Base-by-base conservation (phyloP, 108 stramenopile genomes). In the Stephanodiscus minutulus region DNA sequence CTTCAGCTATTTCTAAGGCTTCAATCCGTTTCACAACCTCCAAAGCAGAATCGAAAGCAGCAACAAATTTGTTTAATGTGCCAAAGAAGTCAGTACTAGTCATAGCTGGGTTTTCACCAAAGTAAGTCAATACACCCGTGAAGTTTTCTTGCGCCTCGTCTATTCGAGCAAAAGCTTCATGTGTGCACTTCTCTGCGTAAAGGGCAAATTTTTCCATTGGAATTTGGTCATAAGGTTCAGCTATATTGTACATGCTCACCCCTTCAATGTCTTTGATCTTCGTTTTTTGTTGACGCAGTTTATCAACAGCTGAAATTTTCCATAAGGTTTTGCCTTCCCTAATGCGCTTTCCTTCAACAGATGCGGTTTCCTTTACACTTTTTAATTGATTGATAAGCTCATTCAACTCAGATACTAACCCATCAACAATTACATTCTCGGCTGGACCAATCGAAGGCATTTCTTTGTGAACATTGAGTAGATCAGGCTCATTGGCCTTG, bases 41-140 rank as follows among this genome's bases (percentile, higher is more conserved):
- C 13, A 73, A 63, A 7, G 91, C 91, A 10, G 79, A 75, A 61
- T 91, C 83, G 54, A 90, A 91, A 18, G 81, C 84, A 12, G 47
- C 61, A 31, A 91, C 79, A 59, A 97, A 97, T 49, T 86, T 81
- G 21, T 79, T 77, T 29, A 96, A 33, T 6, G 88, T 93, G n/a
- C 88, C 86, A 74, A 96, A 96, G 66, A 96, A 96, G 39, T 94
- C 91, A n/a, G 66, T 65, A 25, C 87, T 86, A 13, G 85, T 58
- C 91, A 94, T 92, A 0, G 84, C 87, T 25, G 90, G 89, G 66
- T 94, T 91, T 85, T 96, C 96, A 9, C 96, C 93, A 49, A 96
- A 94, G 76, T 94, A 96, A 21, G 67, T 52, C 48, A 96, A 68
- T 0, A 94, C 64, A 10, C 71, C 73, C 33, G 56, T 68, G 61